Base-by-base conservation (phyloP, 768 basidiomycete genomes). In the Amyloporia xantha region DNA sequence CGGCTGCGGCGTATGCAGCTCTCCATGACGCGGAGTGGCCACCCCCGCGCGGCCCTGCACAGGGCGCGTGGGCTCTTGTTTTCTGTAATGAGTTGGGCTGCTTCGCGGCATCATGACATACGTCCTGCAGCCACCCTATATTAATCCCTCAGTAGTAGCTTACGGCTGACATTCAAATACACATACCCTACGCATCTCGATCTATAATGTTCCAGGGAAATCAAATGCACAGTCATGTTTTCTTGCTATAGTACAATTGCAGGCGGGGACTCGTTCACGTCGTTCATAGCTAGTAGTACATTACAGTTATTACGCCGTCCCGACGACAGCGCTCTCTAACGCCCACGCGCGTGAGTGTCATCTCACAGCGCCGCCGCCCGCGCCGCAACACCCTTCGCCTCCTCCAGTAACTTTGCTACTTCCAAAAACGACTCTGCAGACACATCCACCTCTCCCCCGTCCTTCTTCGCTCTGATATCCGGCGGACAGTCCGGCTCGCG, bases 391-490 rank as follows among this genome's bases (percentile, higher is more conserved):
- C 30, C 30, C 30, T 33, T 39, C 15, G 12, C 21, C 26, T 41
- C 9, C 47, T 49, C 37, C 2, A 57, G 53, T 26, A 65, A 48
- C 20, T 23, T 23, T 3, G 72, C 77, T n/a, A 83, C 58, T 49
- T 82, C 77, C 4, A 58, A 50, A 41, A 85, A 74, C 6, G 73
- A 73, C 28, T 71, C 59, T 1, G 82, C 75, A 0, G 83, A 70
- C 33, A 76, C 49, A 57, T 86, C 83, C 0, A 84, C 74, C 27
- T 76, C 74, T 0, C 82, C 84, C 0, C 79, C 80, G 0, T 81
- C 72, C 1, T 53, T 57, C 59, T 78, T 81, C 35, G 55, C 66
- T 53, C 71, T 74, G 0, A 54, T 41, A 4, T 62, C 59, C 0
- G 4, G 27, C 2, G 79, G 78, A 51, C 83, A 79, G 0, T 67